Conservation (phyloP, 176 grass and related monocot genomes). For the Tillandsia fasciculata region DNA sequence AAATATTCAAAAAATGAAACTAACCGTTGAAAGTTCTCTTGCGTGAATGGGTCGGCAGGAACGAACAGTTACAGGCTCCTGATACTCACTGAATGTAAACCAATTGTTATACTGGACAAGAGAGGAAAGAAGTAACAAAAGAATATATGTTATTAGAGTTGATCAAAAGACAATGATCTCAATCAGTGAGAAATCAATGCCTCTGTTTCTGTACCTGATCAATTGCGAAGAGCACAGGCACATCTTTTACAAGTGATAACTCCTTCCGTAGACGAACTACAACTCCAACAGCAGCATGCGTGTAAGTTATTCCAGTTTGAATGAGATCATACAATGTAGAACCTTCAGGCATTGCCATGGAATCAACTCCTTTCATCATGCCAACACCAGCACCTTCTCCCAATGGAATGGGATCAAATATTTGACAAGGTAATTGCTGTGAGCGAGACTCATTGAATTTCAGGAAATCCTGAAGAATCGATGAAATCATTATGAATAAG, state of each 20-base stretch:
- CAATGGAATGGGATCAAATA: conserved; percentile 63
- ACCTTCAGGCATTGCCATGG: conserved; percentile 87
- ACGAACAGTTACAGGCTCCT: conserved; percentile 65
- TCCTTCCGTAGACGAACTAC: conserved; percentile 71
- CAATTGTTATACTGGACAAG: conserved; percentile 90
- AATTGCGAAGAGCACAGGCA: conserved; percentile 81
- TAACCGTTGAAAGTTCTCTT: conserved; percentile 76
- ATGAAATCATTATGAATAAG: conserved; percentile 13
- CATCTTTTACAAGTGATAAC: conserved; percentile 77
- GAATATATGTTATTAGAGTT: neutral
- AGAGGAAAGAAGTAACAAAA: neutral
- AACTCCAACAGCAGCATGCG: conserved; percentile 73
- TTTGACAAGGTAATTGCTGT: conserved; percentile 76
- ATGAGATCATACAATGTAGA: conserved; percentile 92
- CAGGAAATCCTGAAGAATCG: conserved; percentile 59
- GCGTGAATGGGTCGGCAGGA: conserved; percentile 74
- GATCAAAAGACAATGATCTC: neutral
- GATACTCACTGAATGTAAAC: conserved; percentile 96
- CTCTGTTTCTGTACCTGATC: conserved; percentile 54
- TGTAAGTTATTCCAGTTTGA: conserved; percentile 86
- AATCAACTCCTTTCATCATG: conserved; percentile 73
- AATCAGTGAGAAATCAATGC: neutral
- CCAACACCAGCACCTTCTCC: conserved; percentile 94
- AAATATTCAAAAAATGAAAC: conserved; percentile 23
- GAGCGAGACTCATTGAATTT: conserved; percentile 75